phyloP scores from a whole-genome alignment of 2,329 filamentous ascomycete genomes.

The Arthrocladium fulminans region DNA sequence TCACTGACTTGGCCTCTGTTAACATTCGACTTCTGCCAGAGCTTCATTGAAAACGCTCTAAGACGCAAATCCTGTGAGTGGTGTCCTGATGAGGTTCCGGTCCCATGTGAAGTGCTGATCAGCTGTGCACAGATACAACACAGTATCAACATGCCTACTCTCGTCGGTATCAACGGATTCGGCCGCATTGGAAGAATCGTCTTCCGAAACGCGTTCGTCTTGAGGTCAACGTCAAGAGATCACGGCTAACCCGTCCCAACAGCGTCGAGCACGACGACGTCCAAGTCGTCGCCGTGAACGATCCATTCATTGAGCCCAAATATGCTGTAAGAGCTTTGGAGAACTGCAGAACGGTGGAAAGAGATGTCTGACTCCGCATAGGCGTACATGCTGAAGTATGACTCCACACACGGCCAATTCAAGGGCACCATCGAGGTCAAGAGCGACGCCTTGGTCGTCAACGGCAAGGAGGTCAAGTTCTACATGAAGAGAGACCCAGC shows the following conservation, averaged over 20 bases:
- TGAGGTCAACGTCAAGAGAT: too few species aligned
- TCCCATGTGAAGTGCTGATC: background rate
- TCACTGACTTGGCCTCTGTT: background rate
- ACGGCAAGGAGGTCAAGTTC: slow-evolving; percentile 93
- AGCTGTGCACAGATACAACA: background rate
- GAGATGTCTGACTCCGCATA: slow-evolving; percentile 30
- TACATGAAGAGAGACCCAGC: slow-evolving; percentile 86
- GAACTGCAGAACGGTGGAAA: background rate
- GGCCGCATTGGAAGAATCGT: slow-evolving; percentile 96
- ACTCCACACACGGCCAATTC: slow-evolving; percentile 94
- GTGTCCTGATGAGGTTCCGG: too few species aligned
- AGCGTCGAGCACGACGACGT: slow-evolving; percentile 79
- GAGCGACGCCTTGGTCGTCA: slow-evolving; percentile 68
- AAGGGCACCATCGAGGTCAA: slow-evolving; percentile 77
- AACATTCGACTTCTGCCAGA: background rate
- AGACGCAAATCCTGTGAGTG: background rate
- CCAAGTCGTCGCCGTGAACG: slow-evolving; percentile 93
- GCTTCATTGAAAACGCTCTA: background rate
- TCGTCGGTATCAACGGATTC: slow-evolving; percentile 99
- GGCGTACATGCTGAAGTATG: slow-evolving; percentile 99
- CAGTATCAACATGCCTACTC: slow-evolving; percentile 42
- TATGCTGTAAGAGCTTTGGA: slow-evolving; percentile 67
- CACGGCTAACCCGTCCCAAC: too few species aligned
- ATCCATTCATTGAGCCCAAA: slow-evolving; percentile 96
- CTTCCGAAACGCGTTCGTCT: slow-evolving; percentile 23